Conservation (phyloP, 371 early-diverging fungal genomes). For the Mucor racemosus region DNA sequence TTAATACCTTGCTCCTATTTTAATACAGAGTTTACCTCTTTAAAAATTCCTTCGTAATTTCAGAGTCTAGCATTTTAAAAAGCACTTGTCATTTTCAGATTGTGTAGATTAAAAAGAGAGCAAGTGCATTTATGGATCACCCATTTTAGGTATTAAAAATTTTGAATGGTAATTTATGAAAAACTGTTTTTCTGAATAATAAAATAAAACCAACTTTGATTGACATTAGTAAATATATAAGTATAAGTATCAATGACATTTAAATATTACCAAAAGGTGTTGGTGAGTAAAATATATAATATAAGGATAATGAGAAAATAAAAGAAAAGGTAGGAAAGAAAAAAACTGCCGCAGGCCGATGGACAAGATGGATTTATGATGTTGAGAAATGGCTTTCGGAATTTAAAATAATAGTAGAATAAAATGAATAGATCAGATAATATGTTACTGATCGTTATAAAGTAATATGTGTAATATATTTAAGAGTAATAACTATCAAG, state of each 20-base stretch:
- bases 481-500: no score
- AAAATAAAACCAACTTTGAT: not conserved
- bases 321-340: no score
- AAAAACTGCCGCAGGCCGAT: no score
- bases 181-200: constrained; percentile 4
- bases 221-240: constrained; percentile 9
- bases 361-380: no score
- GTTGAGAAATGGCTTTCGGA: no score
- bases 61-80: constrained; percentile 14
- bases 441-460: no score
- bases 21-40: constrained; percentile 15
- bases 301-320: no score
- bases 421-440: no score
- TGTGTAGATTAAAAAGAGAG: constrained; percentile 10
- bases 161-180: constrained; percentile 1
- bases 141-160: not conserved
- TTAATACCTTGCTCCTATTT: constrained; percentile 12
- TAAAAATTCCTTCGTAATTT: constrained; percentile 10
- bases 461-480: no score
- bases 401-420: no score
- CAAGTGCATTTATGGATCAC: constrained; percentile 7
- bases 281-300: constrained; percentile 11
- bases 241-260: constrained; percentile 10
- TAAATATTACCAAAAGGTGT: constrained; percentile 12
- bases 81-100: constrained; percentile 10